Percentiles rank a stretch among this genome's conserved stretches.
Conservation (phyloP, 495 filamentous ascomycete species). For the Daldinia caldariorum region DNA sequence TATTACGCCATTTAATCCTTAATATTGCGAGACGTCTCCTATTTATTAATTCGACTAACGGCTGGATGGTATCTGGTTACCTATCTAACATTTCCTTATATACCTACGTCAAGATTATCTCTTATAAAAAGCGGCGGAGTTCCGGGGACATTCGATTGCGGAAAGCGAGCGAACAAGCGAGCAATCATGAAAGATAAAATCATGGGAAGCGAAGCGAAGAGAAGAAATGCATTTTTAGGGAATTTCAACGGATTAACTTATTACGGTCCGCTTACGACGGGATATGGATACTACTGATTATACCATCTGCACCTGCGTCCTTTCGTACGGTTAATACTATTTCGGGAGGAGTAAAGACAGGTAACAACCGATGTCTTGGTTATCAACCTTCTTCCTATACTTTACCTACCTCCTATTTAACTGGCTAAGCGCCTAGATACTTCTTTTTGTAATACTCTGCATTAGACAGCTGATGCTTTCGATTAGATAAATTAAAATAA, state of each 20-base stretch:
- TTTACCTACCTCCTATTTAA: neutral
- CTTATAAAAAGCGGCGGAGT: conserved; percentile 30
- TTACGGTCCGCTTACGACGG: conserved; percentile 3
- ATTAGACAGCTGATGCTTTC: neutral
- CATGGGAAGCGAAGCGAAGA: conserved; percentile 18
- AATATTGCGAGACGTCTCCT: conserved; percentile 10
- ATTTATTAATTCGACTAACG: conserved; percentile 14
- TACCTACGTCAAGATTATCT: conserved; percentile 13
- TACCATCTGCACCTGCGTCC: neutral
- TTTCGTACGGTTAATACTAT: conserved; percentile 1
- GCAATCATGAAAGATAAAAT: conserved; percentile 18
- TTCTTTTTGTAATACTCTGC: conserved; percentile 18
- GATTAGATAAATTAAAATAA: conserved; percentile 8
- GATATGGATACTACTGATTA: conserved; percentile 9
- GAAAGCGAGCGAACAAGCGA: conserved; percentile 25
- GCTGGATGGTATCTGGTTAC: neutral
- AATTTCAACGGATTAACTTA: neutral
- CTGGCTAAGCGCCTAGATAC: conserved; percentile 13
- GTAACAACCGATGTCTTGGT: neutral
- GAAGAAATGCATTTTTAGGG: conserved; percentile 4
- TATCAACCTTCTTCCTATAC: neutral
- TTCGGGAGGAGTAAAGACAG: neutral
- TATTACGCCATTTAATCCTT: conserved; percentile 22
- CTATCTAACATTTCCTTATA: conserved; percentile 1
- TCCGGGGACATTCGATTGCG: conserved; percentile 5